Conservation (phyloP, 768 basidiomycete genomes). For the Pisolithus albus region DNA sequence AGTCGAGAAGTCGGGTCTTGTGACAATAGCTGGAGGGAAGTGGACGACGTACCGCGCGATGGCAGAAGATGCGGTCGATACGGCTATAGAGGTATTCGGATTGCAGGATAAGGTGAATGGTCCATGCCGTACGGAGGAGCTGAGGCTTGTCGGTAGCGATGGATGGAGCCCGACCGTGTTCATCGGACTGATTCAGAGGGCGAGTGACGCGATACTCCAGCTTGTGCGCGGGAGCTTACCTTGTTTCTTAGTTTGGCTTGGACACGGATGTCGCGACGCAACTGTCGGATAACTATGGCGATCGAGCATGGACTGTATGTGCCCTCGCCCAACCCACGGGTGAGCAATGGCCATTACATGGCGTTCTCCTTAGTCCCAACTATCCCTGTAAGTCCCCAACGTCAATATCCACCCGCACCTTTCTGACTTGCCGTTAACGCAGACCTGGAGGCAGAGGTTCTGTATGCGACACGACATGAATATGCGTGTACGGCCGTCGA, state of each 20-base stretch:
- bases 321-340: slow-evolving; percentile 73
- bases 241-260: slow-evolving; percentile 61
- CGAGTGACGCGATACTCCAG: slow-evolving; percentile 29
- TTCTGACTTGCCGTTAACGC: not conserved
- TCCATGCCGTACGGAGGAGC: slow-evolving; percentile 69
- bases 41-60: slow-evolving; percentile 98
- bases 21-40: slow-evolving; percentile 96
- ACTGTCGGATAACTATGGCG: slow-evolving; percentile 89
- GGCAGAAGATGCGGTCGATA: slow-evolving; percentile 92
- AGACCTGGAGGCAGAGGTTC: slow-evolving; percentile 91
- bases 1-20: slow-evolving; percentile 68
- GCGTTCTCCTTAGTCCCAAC: slow-evolving; percentile 56
- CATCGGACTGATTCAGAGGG: slow-evolving; percentile 88
- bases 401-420: not conserved
- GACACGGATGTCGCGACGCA: slow-evolving; percentile 91
- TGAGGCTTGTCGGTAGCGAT: slow-evolving; percentile 86
- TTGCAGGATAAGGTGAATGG: slow-evolving; percentile 49
- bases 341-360: slow-evolving; percentile 80
- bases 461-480: slow-evolving; percentile 82
- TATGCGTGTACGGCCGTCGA: slow-evolving; percentile 91
- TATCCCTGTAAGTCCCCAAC: slow-evolving; percentile 61
- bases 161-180: slow-evolving; percentile 97
- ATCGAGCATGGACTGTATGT: slow-evolving; percentile 93
- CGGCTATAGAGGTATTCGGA: slow-evolving; percentile 72
- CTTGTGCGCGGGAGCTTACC: not conserved